Evolutionary conservation across 768 basidiomycete species (phyloP).

Genomic region (Suillus fuscotomentosus): DNA sequence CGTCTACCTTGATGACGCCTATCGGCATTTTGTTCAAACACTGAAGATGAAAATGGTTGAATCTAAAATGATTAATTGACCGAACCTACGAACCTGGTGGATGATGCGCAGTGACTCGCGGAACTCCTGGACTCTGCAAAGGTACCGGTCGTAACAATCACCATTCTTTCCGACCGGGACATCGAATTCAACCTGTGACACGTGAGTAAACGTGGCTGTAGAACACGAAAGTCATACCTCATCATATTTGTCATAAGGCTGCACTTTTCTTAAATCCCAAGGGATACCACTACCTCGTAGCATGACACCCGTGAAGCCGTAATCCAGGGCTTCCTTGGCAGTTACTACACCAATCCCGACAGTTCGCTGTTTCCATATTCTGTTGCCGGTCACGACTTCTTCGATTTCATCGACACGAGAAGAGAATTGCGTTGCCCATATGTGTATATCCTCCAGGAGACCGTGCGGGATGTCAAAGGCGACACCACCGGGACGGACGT

Average conservation of each 20-base stretch:
- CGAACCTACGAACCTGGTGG: slow-evolving; percentile 48
- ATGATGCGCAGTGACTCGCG: slow-evolving; percentile 91
- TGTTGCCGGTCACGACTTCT: slow-evolving; percentile 95
- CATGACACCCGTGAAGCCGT: slow-evolving; percentile 97
- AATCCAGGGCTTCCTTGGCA: slow-evolving; percentile 89
- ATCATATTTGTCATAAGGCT: slow-evolving; percentile 95
- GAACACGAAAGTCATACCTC: slow-evolving; percentile 49
- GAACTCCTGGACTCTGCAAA: slow-evolving; percentile 98
- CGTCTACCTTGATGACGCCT: slow-evolving; percentile 92
- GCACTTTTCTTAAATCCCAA: slow-evolving; percentile 92
- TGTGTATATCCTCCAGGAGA: slow-evolving; percentile 97
- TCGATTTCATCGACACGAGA: slow-evolving; percentile 95
- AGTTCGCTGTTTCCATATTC: slow-evolving; percentile 97
- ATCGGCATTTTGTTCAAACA: slow-evolving; percentile 97
- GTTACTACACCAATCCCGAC: slow-evolving; percentile 88
- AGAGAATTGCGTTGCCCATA: slow-evolving; percentile 94
- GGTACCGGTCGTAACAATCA: slow-evolving; percentile 97
- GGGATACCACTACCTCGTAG: slow-evolving; percentile 88
- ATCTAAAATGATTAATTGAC: background rate
- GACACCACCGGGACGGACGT: slow-evolving; percentile 95
- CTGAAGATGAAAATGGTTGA: slow-evolving; percentile 36
- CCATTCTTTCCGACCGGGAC: slow-evolving; percentile 96
- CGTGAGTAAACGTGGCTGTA: background rate
- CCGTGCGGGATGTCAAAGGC: slow-evolving; percentile 98
- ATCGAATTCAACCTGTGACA: slow-evolving; percentile 85